phyloP scores from a whole-genome alignment of 106 monocot genomes.

The Iris macrosiphon region DNA sequence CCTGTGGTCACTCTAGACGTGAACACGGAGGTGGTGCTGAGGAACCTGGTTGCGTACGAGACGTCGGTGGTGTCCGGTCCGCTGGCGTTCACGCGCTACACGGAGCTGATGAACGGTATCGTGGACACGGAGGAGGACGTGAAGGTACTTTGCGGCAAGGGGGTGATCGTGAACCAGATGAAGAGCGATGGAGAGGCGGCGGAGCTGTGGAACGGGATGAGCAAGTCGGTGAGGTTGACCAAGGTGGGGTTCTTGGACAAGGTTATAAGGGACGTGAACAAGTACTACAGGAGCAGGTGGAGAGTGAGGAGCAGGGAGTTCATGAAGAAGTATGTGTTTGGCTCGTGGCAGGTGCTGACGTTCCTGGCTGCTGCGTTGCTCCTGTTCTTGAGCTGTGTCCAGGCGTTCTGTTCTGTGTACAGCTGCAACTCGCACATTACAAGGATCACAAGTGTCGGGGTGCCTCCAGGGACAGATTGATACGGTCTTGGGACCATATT shows the following conservation, averaged over 20 bases:
- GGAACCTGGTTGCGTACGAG: constrained; percentile 30
- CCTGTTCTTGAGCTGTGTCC: constrained; percentile 11
- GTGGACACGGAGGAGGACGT: constrained; percentile 10
- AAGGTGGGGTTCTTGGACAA: constrained; percentile 17
- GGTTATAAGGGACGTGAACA: constrained; percentile 22
- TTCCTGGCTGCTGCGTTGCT: constrained; percentile 1
- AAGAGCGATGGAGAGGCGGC: constrained; percentile 24
- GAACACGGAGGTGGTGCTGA: constrained; percentile 17
- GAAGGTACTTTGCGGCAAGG: constrained; percentile 7
- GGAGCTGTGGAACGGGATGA: constrained; percentile 30
- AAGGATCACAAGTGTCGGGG: background rate
- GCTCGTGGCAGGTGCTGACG: constrained; percentile 12
- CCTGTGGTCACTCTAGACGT: constrained; percentile 13
- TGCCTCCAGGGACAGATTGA: background rate
- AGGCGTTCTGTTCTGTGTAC: constrained; percentile 11
- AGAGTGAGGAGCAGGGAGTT: constrained; percentile 6
- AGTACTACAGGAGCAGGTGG: constrained; percentile 13
- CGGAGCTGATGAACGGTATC: constrained; percentile 33
- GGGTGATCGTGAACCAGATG: constrained; percentile 16
- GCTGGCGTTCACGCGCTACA: constrained; percentile 17
- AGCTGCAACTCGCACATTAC: background rate
- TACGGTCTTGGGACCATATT: too few species aligned
- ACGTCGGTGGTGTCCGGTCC: constrained; percentile 3
- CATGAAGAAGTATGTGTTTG: constrained; percentile 5
- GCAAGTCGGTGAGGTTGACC: constrained; percentile 17